Base-by-base conservation (phyloP, 176 grass and related monocot genomes). In the Melocanna baccifera region DNA sequence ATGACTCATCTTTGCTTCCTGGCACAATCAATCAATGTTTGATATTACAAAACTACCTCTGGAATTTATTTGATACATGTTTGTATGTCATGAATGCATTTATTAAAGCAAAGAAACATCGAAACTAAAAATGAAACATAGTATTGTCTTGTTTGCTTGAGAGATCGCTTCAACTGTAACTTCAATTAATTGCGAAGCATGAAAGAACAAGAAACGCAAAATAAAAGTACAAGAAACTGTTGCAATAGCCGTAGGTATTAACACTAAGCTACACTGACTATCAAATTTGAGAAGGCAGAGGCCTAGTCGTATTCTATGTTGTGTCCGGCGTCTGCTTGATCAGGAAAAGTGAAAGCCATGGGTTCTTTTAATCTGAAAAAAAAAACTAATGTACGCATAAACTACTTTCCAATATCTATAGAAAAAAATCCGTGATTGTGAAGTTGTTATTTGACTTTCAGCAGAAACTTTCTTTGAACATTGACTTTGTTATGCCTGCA, bases 1-100 rank as follows among this genome's bases (percentile, higher is more conserved):
- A 97, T 0, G 76, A 79, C 29, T 95, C 95, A 67, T 94, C 95
- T 89, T 82, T 91, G 79, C 84, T 93, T 46, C 85, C 95, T 97
- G 76, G n/a, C 2, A 76, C 43, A 76, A 53, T 32, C 19, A 56
- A 84, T 34, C 48, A 75, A 11, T 15, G 22, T 45, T 8, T 70
- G 3, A 32, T 46, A 4, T 25, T 37, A 62, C 12, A 61, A 53
- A 26, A 58, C 6, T 48, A 1, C 5, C 3, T 53, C 29, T 41
- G 7, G 1, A n/a, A 43, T 22, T 68, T 53, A 19, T 45, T 6
- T 45, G 14, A 1, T 53, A 12, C 22, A 11, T 4, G 3, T 1
- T 62, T 25, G 26, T 77, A 3, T 39, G 2, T 6, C 45, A 55
- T 28, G 9, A 6, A 32, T 73, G 34, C 20, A 56, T 47, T 22